Base-by-base conservation (phyloP, 441 rosid species). In the Capsella rubella region DNA sequence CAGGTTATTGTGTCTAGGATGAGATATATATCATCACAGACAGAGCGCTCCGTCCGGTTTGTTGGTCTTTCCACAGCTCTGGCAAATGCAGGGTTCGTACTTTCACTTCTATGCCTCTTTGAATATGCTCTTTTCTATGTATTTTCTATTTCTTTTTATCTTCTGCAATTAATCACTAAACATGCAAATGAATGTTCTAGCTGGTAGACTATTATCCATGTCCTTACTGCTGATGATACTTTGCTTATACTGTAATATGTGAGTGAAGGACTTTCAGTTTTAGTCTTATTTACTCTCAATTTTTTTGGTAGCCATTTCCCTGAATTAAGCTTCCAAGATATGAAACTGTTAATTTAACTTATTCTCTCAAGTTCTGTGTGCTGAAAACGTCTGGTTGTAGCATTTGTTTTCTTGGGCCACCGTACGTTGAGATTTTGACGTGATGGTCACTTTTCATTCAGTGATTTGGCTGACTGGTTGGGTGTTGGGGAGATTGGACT, bases 1-100 rank as follows among this genome's bases (percentile, higher is more conserved):
- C 82, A 96, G 99, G 99, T 96, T 68, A 96, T 96, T 85, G 99
- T 96, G 73, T 96, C 99, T 58, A 91, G 99, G 79, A 96, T 96
- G 99, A 89, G 99, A 81, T 96, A 96, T 74, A 93, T 96, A 82
- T 93, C 99, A 64, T 96, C 98, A 28, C 98, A 93, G 86, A 96
- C 99, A 63, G 97, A 93, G 65, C 97, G 97, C 51, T 75, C 89
- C 0, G 89, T 96, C 58, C 97, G 99, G 66, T 96, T 96, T 71
- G 84, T 96, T 51, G 99, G 99, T 67, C 97, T 96, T 74, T 96
- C 99, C 52, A 96, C 99, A 62, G 99, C 99, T 80, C 84, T 96
- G 80, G 99, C 99, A 69, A 96, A 96, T 85, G 97, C 99, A 65
- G 87, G 98, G 99, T 93, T 59, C 75, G 89, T 78, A 47, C 32